phyloP scores from a whole-genome alignment of 495 filamentous ascomycete species.

The Penicillium tannophilum region DNA sequence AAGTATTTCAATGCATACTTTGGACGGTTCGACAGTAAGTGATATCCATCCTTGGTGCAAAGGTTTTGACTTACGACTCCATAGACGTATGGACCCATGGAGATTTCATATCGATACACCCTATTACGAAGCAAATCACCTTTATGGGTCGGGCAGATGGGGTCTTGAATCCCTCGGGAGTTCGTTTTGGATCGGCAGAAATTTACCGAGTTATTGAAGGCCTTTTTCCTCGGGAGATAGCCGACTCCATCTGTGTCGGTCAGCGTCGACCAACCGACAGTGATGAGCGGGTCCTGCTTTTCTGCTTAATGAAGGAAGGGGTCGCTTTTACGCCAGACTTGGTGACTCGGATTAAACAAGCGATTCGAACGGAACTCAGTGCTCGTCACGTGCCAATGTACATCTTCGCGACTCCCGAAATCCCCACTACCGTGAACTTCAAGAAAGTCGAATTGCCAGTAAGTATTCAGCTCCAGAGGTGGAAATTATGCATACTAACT shows the following conservation, averaged over 20 bases:
- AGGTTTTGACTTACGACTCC: background rate
- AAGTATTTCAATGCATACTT: conserved; percentile 74
- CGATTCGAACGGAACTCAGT: conserved; percentile 64
- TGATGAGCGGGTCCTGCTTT: conserved; percentile 64
- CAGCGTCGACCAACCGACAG: conserved; percentile 65
- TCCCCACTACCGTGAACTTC: conserved; percentile 79
- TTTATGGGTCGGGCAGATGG: conserved; percentile 80
- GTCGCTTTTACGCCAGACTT: conserved; percentile 55
- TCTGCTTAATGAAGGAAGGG: conserved; percentile 47
- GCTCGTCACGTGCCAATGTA: conserved; percentile 76
- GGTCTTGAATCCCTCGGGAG: conserved; percentile 74
- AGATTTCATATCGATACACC: conserved; percentile 74
- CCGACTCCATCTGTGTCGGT: conserved; percentile 73
- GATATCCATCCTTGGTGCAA: background rate
- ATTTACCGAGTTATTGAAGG: conserved; percentile 74
- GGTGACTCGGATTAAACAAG: conserved; percentile 60
- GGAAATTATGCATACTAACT: too few relatives aligned
- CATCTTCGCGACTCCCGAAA: conserved; percentile 77
- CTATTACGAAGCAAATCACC: conserved; percentile 60
- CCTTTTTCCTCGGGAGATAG: conserved; percentile 59
- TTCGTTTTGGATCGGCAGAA: conserved; percentile 77
- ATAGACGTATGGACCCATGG: conserved; percentile 76
- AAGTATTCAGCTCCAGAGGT: too few relatives aligned
- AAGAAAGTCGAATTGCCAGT: conserved; percentile 84
- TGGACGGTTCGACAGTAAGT: conserved; percentile 58